Conservation (phyloP, 306 rosid species). For the Gastrolobium bilobum region DNA sequence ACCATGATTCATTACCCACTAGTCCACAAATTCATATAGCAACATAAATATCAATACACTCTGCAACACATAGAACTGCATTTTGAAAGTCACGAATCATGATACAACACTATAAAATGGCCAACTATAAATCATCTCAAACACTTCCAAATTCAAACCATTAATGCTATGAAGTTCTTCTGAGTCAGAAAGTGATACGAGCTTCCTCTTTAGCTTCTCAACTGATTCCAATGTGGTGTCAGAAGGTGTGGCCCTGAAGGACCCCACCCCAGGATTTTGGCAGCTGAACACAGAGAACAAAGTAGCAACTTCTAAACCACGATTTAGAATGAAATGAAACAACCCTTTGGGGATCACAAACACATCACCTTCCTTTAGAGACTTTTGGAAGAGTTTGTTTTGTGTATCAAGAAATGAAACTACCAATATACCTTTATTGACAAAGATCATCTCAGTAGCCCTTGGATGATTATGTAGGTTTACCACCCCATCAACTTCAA, state of each 20-base stretch:
- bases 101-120: neutral
- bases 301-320: constrained; percentile 58
- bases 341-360: constrained; percentile 80
- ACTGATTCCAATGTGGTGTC: constrained; percentile 45
- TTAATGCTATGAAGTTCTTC: constrained; percentile 28
- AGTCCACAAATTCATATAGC: constrained; percentile 21
- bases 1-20: neutral
- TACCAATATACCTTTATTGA: constrained; percentile 57
- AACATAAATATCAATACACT: constrained; percentile 10
- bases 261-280: constrained; percentile 77
- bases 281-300: constrained; percentile 67
- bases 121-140: constrained; percentile 44
- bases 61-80: constrained; percentile 12
- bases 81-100: neutral
- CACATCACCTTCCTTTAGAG: constrained; percentile 67
- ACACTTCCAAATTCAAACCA: constrained; percentile 35
- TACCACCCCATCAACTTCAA: constrained; percentile 62
- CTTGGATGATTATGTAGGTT: constrained; percentile 76
- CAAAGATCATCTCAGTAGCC: constrained; percentile 74
- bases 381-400: constrained; percentile 57
- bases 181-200: constrained; percentile 51
- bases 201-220: constrained; percentile 52
- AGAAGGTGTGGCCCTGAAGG: constrained; percentile 45
- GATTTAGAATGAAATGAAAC: constrained; percentile 68
- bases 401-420: constrained; percentile 73